Base-by-base conservation (phyloP, 192 early-diverging fungal species). In the Lobosporangium transversale region DNA sequence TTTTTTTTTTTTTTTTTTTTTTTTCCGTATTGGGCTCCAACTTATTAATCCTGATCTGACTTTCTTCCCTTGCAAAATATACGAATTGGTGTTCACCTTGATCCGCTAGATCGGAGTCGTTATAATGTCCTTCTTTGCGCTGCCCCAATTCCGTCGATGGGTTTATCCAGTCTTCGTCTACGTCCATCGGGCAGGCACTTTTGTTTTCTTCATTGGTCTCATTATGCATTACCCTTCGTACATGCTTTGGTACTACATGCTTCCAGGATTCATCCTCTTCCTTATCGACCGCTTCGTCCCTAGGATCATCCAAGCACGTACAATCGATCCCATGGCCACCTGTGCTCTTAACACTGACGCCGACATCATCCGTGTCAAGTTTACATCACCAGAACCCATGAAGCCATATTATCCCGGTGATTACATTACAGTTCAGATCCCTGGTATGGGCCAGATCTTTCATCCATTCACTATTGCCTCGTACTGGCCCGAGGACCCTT, bases 241-340 rank as follows among this genome's bases (percentile, higher is more conserved):
- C 29, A 76, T 76, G 73, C 24, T 76, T 15, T 76, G 73, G 64
- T 76, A 76, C 64, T 76, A 76, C 32, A 60, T 61, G 52, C 65
- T 76, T 30, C 73, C 73, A 1, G 59, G 73, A 2, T 76, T 76
- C 29, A 48, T 76, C 47, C 64, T 76, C 29, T 76, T 76, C 59
- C 59, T 76, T 5, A 18, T 76, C 18, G 73, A 76, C 30, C 63
- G 73, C 0, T 67, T 76, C 43, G 73, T 76, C 5, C 73, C 73
- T 36, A 76, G 57, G 31, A 76, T 76, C 53, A 67, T 76, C 57
- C 73, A 76, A 30, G 65, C 64, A 18, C 63, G 73, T 21, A 56
- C 73, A 15, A 66, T 76, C 36, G 15, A 42, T 23, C 64, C 73
- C 12, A 21, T 29, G 9, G 73, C 65, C 9, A 62, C 47, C 27